phyloP scores from a whole-genome alignment of 371 early-diverging fungal species.

The Umbelopsis sp. region DNA sequence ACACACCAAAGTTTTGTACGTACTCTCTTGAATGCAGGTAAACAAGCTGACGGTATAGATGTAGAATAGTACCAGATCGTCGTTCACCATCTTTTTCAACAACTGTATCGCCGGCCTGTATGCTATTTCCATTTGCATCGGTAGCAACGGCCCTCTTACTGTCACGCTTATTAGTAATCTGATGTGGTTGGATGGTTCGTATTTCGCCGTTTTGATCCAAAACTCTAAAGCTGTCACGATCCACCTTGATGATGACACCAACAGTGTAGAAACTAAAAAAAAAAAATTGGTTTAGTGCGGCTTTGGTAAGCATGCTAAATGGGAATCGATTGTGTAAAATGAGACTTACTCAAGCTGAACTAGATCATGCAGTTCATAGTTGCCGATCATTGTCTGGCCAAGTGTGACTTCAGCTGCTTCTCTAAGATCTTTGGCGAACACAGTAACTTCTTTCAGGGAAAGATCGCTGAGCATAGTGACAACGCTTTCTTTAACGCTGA shows the following conservation, averaged over 20 bases:
- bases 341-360: slow-evolving; percentile 78
- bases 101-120: slow-evolving; percentile 83
- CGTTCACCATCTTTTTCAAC: slow-evolving; percentile 67
- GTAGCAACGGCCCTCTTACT: slow-evolving; percentile 74
- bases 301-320: too few relatives aligned
- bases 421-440: slow-evolving; percentile 89
- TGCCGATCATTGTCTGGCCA: slow-evolving; percentile 52
- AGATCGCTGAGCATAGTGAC: slow-evolving; percentile 85
- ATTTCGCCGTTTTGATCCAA: slow-evolving; percentile 81
- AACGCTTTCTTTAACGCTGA: slow-evolving; percentile 76
- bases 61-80: slow-evolving; percentile 69
- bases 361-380: slow-evolving; percentile 85
- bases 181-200: slow-evolving; percentile 69
- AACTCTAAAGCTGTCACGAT: slow-evolving; percentile 74
- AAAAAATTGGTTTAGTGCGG: slow-evolving; percentile 18
- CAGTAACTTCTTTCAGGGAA: slow-evolving; percentile 72
- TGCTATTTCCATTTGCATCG: slow-evolving; percentile 75
- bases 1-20: slow-evolving; percentile 65
- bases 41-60: slow-evolving; percentile 67
- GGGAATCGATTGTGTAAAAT: slow-evolving; percentile 3
- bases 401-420: slow-evolving; percentile 63
- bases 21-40: slow-evolving; percentile 73
- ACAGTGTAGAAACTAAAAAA: slow-evolving; percentile 61
- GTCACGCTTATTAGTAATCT: slow-evolving; percentile 72
- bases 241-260: slow-evolving; percentile 87